phyloP scores from a whole-genome alignment of 306 rosid genomes.

The Pyrus betulifolia region DNA sequence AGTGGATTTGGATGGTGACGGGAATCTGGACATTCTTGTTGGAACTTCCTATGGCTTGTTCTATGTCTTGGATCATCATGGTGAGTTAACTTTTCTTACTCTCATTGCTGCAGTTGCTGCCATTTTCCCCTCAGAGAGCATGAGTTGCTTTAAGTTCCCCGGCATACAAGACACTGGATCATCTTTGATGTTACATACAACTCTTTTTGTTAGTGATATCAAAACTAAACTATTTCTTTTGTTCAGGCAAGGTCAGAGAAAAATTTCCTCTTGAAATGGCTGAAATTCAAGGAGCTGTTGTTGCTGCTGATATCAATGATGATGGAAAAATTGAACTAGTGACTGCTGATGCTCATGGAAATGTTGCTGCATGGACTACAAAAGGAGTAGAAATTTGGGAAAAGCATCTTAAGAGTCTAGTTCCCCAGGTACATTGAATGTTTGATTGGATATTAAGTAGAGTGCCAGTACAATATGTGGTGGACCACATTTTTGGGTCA shows the following conservation, averaged over 20 bases:
- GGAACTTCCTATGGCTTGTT: constrained; percentile 93
- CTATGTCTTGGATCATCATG: constrained; percentile 90
- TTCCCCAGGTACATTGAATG: constrained; percentile 63
- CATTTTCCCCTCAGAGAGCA: background rate
- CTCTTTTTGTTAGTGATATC: background rate
- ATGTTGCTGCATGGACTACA: constrained; percentile 94
- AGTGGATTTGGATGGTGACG: constrained; percentile 94
- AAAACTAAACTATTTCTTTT: constrained; percentile 19
- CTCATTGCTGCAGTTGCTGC: background rate
- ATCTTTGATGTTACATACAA: background rate
- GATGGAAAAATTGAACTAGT: constrained; percentile 97
- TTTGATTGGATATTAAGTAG: background rate
- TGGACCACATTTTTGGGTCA: background rate
- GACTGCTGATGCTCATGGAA: constrained; percentile 86
- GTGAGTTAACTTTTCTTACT: constrained; percentile 30
- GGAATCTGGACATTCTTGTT: constrained; percentile 83
- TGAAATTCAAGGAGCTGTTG: constrained; percentile 82
- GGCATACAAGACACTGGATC: background rate
- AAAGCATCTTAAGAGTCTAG: constrained; percentile 77
- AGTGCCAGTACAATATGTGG: background rate
- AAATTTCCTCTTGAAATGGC: constrained; percentile 99
- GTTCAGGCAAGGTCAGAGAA: constrained; percentile 77
- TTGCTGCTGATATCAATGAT: constrained; percentile 95
- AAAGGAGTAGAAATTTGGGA: constrained; percentile 88
- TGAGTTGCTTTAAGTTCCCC: background rate